Percentiles rank a stretch among this genome's conserved stretches.
Evolutionary conservation across 2,329 filamentous ascomycete species (phyloP).

Genomic region (Colletotrichum noveboracense): DNA sequence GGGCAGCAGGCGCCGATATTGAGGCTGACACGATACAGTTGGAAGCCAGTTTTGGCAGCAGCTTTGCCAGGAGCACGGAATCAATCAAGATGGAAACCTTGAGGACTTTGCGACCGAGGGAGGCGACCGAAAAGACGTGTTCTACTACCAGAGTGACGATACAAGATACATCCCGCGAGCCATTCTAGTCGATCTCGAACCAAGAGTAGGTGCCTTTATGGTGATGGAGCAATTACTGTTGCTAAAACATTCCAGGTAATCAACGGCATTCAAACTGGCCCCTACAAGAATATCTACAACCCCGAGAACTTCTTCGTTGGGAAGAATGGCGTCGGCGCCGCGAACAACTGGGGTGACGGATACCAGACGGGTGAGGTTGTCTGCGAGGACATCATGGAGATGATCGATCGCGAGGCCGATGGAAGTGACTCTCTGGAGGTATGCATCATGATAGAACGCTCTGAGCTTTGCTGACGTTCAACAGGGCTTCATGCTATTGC

Average conservation of each 20-base stretch:
- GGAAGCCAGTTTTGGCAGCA: conserved; percentile 99
- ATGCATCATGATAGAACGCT: conserved; percentile 16
- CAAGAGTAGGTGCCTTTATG: conserved; percentile 63
- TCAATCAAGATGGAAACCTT: conserved; percentile 95
- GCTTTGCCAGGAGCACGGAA: conserved; percentile 96
- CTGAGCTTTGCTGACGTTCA: conserved; percentile 24
- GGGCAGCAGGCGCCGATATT: background rate
- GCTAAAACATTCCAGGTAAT: conserved; percentile 64
- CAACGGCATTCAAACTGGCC: conserved; percentile 88
- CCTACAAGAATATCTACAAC: conserved; percentile 99
- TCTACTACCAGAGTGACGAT: conserved; percentile 99
- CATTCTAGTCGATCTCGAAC: conserved; percentile 94
- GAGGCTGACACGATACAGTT: conserved; percentile 61
- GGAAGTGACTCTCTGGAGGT: conserved; percentile 96
- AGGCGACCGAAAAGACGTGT: conserved; percentile 97
- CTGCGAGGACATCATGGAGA: conserved; percentile 97
- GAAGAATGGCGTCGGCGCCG: conserved; percentile 90
- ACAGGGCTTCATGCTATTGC: conserved; percentile 95
- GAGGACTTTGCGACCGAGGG: conserved; percentile 98
- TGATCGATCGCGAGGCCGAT: conserved; percentile 98
- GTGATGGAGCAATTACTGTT: background rate
- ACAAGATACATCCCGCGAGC: conserved; percentile 97
- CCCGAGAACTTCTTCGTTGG: conserved; percentile 98
- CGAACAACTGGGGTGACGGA: conserved; percentile 98
- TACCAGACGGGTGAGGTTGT: conserved; percentile 92